Conservation (phyloP, 768 basidiomycete species). For the Rhodosporidiobolus sp. region DNA sequence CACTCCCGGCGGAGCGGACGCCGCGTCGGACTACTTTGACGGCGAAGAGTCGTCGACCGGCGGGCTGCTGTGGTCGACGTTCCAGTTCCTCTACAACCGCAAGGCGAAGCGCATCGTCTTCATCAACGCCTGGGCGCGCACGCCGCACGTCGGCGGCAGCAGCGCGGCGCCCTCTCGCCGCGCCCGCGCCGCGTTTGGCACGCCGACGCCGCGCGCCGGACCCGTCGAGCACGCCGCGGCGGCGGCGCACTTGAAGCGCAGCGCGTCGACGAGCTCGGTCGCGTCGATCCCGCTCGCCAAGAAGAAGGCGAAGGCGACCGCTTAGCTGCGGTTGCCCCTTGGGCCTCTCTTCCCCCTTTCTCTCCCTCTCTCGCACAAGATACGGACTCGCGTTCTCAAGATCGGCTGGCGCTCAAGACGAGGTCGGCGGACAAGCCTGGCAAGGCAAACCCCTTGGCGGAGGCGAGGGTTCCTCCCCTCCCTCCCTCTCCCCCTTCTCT, state of each 20-base stretch:
- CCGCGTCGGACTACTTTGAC: slow-evolving; percentile 13
- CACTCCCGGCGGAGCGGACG: slow-evolving; percentile 1
- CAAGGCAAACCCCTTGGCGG: background rate
- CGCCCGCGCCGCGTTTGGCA: background rate
- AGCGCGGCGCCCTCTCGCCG: background rate
- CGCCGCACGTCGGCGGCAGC: slow-evolving; percentile 12
- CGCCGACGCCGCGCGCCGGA: background rate
- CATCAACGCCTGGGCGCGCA: slow-evolving; percentile 85
- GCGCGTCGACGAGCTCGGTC: slow-evolving; percentile 28
- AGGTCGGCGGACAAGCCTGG: background rate
- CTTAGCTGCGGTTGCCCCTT: background rate
- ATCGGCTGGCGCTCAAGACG: background rate
- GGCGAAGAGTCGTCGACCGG: slow-evolving; percentile 51
- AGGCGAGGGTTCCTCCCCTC: background rate
- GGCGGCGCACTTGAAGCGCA: slow-evolving; percentile 35
- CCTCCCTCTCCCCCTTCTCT: background rate
- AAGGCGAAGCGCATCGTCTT: slow-evolving; percentile 89
- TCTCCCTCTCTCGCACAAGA: no score
- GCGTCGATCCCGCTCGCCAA: slow-evolving; percentile 22
- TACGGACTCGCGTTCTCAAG: background rate
- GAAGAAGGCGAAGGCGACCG: slow-evolving; percentile 24
- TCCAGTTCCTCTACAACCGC: slow-evolving; percentile 94
- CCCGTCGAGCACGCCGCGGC: slow-evolving; percentile 7
- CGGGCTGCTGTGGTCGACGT: slow-evolving; percentile 84
- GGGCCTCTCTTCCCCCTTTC: background rate